Evolutionary conservation across 495 filamentous ascomycete genomes (phyloP), one percentile per base, ranked within the genome.

Genomic region (Geoglossum glabrum): DNA sequence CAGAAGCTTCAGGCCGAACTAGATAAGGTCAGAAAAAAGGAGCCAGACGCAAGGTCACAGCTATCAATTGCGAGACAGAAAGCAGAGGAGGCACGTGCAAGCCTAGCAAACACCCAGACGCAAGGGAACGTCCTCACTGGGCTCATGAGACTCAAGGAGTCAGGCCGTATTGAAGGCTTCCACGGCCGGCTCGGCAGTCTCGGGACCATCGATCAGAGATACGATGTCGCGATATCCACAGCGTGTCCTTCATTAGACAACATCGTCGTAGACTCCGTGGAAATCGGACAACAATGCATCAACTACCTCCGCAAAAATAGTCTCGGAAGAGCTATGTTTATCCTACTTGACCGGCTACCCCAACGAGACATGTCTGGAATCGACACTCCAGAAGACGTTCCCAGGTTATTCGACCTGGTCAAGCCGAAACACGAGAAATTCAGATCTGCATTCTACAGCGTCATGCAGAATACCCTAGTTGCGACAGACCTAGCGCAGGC

Each of bases 271-370:
- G 92, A 97, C 61, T 87, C 87, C 0, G 87, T 96, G 7, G 89
- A 96, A 64, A 85, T 85, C 50, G 93, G 89, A 54, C 90, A 96
- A 67, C 89, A 96, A 64, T 97, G 93, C 67, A 95, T 98, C 64
- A 90, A 97, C 62, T 90, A 97, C 65, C 76, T 98, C 19, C 81
- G 92, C 26, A 97, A 97, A 73, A 97, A 93, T 61, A 95, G 95
- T 64, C 82, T 97, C 26, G 92, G 92, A n/a, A 79, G 93, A 65
- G 92, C 89, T 30, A 94, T 94, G 70, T 94, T 98, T 66, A 97
- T 97, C 64, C 85, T 90, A 60, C 79, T 98, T 1, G 86, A 97
- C 66, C 87, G 90, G 61, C 75, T 96, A 25, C 76, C 87, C 33
- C 72, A 75, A 47, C 79, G 84, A 49, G 84, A 95, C 64, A 71